phyloP scores from a whole-genome alignment of 2,329 filamentous ascomycete species.

The Colletotrichum agaves region DNA sequence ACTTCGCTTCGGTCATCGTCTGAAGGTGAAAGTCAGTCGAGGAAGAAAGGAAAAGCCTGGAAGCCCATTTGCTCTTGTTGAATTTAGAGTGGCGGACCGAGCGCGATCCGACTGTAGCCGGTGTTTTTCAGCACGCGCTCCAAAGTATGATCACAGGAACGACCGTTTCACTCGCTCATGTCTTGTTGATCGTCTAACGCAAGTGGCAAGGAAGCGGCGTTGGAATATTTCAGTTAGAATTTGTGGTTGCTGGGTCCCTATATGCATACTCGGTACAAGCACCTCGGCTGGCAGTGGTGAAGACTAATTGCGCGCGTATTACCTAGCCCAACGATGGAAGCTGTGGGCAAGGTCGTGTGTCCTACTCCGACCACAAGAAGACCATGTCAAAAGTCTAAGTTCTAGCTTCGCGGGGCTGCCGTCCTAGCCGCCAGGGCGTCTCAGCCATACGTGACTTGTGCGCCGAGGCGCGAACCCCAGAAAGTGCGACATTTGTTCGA shows the following conservation, averaged over 20 bases:
- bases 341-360: constrained; percentile 4
- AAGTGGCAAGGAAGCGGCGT: too few species aligned
- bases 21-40: background rate
- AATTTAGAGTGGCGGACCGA: background rate
- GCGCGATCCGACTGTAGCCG: background rate
- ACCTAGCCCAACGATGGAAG: background rate
- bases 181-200: too few species aligned
- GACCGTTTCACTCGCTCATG: too few species aligned
- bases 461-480: background rate
- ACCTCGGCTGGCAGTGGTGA: too few species aligned
- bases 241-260: too few species aligned
- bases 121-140: background rate
- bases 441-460: background rate
- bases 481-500: background rate
- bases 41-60: background rate
- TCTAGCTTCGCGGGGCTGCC: constrained; percentile 5
- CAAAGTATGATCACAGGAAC: too few species aligned
- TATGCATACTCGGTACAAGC: too few species aligned
- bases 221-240: too few species aligned
- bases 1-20: background rate
- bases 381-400: background rate
- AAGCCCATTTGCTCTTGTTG: background rate
- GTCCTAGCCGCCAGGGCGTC: constrained; percentile 6
- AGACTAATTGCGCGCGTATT: background rate
- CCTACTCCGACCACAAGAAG: background rate